Conservation (phyloP, 75 land plant genomes). For the Selaginella moellendorffii region DNA sequence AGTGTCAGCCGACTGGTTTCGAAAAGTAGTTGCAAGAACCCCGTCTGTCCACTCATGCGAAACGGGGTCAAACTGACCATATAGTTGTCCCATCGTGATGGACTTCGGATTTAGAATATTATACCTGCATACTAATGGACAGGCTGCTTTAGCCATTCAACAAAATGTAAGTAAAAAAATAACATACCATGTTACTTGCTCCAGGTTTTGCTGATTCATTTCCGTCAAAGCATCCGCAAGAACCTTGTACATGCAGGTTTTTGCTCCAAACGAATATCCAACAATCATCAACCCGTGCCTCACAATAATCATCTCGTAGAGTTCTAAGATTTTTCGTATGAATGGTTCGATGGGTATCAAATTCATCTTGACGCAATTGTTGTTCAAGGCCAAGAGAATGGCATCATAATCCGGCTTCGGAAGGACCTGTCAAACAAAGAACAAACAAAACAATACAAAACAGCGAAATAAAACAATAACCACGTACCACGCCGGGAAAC, state of each 20-base stretch:
- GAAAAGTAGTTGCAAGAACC: conserved; percentile 17
- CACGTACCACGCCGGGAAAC: conserved; percentile 25
- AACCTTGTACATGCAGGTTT: conserved; percentile 18
- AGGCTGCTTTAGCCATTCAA: too few species aligned
- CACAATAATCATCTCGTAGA: conserved; percentile 26
- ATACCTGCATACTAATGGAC: conserved; percentile 12
- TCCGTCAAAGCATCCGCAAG: conserved; percentile 17
- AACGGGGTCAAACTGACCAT: conserved; percentile 29
- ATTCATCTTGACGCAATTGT: conserved; percentile 9
- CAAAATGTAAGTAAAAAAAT: neutral
- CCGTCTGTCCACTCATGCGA: conserved; percentile 30
- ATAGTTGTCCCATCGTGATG: conserved; percentile 24
- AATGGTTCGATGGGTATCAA: conserved; percentile 15
- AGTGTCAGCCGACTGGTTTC: conserved; percentile 19
- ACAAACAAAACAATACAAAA: neutral
- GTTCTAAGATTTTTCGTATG: conserved; percentile 16
- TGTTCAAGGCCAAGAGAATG: conserved; percentile 7
- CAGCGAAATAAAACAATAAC: neutral
- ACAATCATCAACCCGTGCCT: conserved; percentile 24
- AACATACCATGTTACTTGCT: conserved; percentile 11
- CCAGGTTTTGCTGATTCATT: conserved; percentile 10
- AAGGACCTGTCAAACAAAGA: conserved; percentile 10
- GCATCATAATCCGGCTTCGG: conserved; percentile 22
- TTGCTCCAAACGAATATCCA: conserved; percentile 25
- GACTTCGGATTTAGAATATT: conserved; percentile 24